A percentile compares a stretch with the other conserved stretches of the same genome.
phyloP scores from a whole-genome alignment of 169 alveolate species.

The Plasmodium falciparum region DNA sequence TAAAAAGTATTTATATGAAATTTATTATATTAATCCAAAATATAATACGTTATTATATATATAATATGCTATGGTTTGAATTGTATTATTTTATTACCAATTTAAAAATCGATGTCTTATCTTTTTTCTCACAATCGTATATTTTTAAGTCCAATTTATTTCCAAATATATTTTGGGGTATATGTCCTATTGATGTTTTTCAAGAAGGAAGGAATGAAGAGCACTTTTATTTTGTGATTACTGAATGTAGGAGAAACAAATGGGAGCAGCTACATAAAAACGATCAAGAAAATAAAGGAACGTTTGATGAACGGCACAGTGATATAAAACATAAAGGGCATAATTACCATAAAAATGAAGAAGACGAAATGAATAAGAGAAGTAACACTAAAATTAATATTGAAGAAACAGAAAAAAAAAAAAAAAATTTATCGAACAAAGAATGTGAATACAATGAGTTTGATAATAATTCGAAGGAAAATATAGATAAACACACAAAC shows the following conservation, averaged over 20 bases:
- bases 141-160: conserved; percentile 63
- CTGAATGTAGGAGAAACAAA: not conserved
- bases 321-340: not conserved
- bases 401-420: too few relatives aligned
- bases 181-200: conserved; percentile 68
- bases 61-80: conserved; percentile 75
- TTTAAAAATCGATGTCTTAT: conserved; percentile 49
- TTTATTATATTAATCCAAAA: conserved; percentile 60
- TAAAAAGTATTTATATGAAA: conserved; percentile 35
- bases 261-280: not conserved
- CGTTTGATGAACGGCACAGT: not conserved
- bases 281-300: not conserved
- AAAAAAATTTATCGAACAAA: too few relatives aligned
- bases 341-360: not conserved
- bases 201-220: not conserved
- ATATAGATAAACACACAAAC: too few relatives aligned
- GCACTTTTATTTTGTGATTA: too few relatives aligned
- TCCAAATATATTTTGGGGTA: conserved; percentile 73
- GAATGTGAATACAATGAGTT: too few relatives aligned
- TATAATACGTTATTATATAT: conserved; percentile 59
- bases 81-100: conserved; percentile 40
- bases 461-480: too few relatives aligned
- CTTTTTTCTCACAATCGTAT: conserved; percentile 63
- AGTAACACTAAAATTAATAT: too few relatives aligned
- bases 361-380: not conserved